A percentile compares a stretch with the other conserved stretches of the same genome.
Conservation (phyloP, 2,329 filamentous ascomycete species). For the Scytalidium lignicola region DNA sequence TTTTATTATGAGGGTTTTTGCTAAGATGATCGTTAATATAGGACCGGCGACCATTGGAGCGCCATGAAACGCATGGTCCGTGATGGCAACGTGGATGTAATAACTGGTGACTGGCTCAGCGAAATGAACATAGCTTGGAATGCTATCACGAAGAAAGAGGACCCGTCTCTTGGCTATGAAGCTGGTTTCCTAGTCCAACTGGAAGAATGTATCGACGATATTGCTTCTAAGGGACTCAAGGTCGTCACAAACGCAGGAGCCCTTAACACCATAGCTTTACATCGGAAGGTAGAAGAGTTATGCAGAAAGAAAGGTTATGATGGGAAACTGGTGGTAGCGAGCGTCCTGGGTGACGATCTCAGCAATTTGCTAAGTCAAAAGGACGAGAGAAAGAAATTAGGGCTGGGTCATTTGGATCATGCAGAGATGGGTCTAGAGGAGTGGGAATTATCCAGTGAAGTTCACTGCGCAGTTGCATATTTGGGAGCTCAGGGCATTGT, state of each 20-base stretch:
- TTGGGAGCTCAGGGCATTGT: constrained; percentile 36
- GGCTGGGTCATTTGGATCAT: constrained; percentile 9
- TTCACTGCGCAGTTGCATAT: constrained; percentile 19
- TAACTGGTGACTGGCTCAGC: constrained; percentile 36
- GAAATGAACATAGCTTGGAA: constrained; percentile 30
- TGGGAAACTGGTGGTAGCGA: constrained; percentile 7
- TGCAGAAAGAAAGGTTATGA: constrained; percentile 2
- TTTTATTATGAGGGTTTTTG: neutral
- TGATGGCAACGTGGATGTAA: constrained; percentile 31
- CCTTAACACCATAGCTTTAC: constrained; percentile 6
- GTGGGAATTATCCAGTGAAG: constrained; percentile 10
- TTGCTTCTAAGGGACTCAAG: constrained; percentile 8
- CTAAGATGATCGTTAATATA: neutral
- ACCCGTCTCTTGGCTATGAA: constrained; percentile 19
- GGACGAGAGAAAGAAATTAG: neutral
- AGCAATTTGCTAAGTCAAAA: neutral
- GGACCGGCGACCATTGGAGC: constrained; percentile 8
- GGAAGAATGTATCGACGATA: constrained; percentile 3
- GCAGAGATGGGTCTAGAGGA: constrained; percentile 8
- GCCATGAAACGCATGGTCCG: constrained; percentile 13
- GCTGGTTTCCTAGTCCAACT: constrained; percentile 16
- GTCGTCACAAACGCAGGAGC: constrained; percentile 13
- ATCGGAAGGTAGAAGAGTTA: constrained; percentile 6
- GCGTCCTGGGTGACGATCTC: constrained; percentile 11
- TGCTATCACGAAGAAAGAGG: constrained; percentile 15